Evolutionary conservation across 805 yeast genomes (phyloP), one percentile per base, ranked within the genome.

Genomic region (Wickerhamomyces subpelliculosus): DNA sequence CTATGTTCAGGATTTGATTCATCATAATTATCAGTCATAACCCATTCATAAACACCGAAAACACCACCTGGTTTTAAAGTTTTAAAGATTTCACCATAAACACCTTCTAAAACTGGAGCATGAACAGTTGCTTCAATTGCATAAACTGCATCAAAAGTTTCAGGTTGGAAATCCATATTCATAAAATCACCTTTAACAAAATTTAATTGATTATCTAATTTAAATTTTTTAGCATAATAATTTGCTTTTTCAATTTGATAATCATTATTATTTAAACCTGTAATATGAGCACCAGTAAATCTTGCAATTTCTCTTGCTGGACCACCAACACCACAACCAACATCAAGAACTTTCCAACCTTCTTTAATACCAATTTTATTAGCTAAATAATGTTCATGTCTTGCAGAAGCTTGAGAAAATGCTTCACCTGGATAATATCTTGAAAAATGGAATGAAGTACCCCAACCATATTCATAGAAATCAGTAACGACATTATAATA

Each of bases 311-410:
- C 96, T 64, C 97, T 83, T 18, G 96, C 97, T 55, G 98, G 98
- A 31, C 98, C 98, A 60, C 98, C 98, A 54, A 90, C 96, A 73
- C 98, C 98, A 70, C 98, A 93, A 34, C 98, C 98, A 41, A 90
- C 98, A 60, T 90, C 98, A 51, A 90, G 73, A 14, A 90, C 98
- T 57, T 80, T 79, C 86, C 84, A 84, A 51, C 78, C 75, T 51
- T 80, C 84, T 51, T 70, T 63, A 54, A 90, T 70, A 45, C 84
- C 84, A 75, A 89, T 88, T 68, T 84, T 81, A 62, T 72, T 68
- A 30, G 98, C 98, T 51, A 90, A 70, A 65, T 75, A 93, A 67
- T 93, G 97, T 70, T 90, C 98, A 64, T 90, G 98, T 70, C 95
- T 81, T 27, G 97, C 97, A 49, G 86, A 80, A 31, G 97, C 95